Evolutionary conservation across 371 early-diverging fungal genomes (phyloP).

Genomic region (Mortierella sp.): DNA sequence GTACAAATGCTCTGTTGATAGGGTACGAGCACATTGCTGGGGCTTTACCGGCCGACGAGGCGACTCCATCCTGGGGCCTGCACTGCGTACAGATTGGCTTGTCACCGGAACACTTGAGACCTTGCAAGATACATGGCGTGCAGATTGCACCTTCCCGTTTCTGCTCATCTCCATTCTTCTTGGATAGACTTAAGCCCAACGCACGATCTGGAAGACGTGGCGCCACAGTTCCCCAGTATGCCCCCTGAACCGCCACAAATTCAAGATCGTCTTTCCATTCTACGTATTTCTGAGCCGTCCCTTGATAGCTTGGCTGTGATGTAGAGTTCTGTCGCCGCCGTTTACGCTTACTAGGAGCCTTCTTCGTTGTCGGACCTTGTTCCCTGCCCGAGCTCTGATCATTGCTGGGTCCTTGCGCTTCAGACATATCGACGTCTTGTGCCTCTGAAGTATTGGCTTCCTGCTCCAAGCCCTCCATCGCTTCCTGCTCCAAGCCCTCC

Average conservation of each 20-base stretch:
- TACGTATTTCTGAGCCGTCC: background rate
- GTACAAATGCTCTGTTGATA: background rate
- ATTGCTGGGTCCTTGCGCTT: background rate
- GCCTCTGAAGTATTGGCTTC: background rate
- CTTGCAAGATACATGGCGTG: slow-evolving; percentile 31
- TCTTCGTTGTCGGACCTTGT: background rate
- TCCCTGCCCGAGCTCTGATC: background rate
- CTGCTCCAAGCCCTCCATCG: background rate
- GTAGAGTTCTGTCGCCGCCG: background rate
- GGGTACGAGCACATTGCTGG: background rate
- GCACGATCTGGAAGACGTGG: background rate
- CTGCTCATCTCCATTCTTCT: background rate
- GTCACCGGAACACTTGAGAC: slow-evolving; percentile 46
- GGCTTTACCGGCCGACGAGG: background rate
- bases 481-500: background rate
- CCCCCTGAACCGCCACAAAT: background rate
- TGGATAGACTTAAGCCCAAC: background rate
- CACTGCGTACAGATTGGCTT: slow-evolving; percentile 45
- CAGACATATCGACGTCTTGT: too few relatives aligned
- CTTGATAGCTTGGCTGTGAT: background rate
- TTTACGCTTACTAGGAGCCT: background rate
- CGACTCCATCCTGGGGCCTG: slow-evolving; percentile 14
- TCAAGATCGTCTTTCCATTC: slow-evolving; percentile 7
- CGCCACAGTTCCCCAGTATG: background rate
- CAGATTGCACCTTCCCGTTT: slow-evolving; percentile 1